phyloP scores from a whole-genome alignment of 2,329 filamentous ascomycete species.

The Penicillium expansum region DNA sequence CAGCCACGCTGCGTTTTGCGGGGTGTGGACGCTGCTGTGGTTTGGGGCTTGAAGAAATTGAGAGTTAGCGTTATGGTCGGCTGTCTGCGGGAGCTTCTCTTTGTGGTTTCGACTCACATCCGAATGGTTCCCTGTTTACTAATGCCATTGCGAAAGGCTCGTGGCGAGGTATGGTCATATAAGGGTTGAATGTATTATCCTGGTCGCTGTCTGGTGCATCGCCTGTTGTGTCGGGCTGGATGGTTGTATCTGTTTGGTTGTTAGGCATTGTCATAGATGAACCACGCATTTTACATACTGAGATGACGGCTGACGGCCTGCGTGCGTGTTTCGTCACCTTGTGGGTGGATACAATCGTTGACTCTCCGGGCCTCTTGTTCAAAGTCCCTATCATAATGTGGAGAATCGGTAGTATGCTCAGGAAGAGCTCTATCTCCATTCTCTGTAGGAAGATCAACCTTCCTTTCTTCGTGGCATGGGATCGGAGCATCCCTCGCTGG shows the following conservation, averaged over 20 bases:
- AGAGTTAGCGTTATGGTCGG: neutral
- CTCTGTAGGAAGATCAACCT: constrained; percentile 8
- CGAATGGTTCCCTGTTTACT: constrained; percentile 67
- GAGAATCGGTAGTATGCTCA: constrained; percentile 58
- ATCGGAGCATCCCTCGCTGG: constrained; percentile 44
- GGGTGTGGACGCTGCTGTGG: constrained; percentile 59
- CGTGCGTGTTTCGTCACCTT: constrained; percentile 52
- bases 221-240: constrained; percentile 50
- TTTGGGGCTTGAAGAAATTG: constrained; percentile 47
- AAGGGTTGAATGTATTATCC: constrained; percentile 63
- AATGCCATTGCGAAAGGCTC: constrained; percentile 67
- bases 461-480: constrained; percentile 22
- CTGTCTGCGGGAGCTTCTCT: neutral
- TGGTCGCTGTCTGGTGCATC: constrained; percentile 55
- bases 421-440: constrained; percentile 38
- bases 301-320: constrained; percentile 64
- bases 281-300: constrained; percentile 37
- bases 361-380: constrained; percentile 61
- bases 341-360: constrained; percentile 55
- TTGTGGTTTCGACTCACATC: constrained; percentile 34
- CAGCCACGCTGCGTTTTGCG: constrained; percentile 74
- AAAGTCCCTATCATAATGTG: constrained; percentile 64
- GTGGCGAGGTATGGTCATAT: constrained; percentile 55
- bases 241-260: constrained; percentile 49
- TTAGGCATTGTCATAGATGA: neutral